These are phyloP conservation scores for Saururus chinensis DNA, from an alignment of 164 flowering plant species.

Conservation along the genomic window DNA sequence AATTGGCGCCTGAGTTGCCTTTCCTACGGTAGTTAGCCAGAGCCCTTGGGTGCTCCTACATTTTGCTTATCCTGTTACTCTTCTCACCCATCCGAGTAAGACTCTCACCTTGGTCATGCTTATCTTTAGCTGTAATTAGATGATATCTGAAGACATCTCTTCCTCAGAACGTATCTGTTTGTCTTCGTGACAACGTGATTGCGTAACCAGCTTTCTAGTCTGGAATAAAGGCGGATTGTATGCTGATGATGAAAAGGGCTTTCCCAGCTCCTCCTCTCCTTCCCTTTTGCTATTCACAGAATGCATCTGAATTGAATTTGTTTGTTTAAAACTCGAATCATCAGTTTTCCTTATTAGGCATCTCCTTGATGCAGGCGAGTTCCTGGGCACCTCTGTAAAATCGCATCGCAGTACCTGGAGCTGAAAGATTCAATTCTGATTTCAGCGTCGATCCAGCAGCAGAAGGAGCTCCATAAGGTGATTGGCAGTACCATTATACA, in stretches of 20 bases:
- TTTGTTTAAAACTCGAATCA: neutral
- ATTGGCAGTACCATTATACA: neutral
- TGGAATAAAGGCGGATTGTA: slow-evolving; percentile 39
- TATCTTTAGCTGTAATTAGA: neutral
- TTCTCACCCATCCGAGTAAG: slow-evolving; percentile 26
- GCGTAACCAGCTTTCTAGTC: slow-evolving; percentile 26
- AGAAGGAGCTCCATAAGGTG: slow-evolving; percentile 70
- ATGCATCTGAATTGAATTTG: slow-evolving; percentile 9
- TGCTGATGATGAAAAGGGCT: slow-evolving; percentile 13
- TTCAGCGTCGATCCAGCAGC: slow-evolving; percentile 28
- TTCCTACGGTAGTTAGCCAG: slow-evolving; percentile 26
- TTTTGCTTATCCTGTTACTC: slow-evolving; percentile 60
- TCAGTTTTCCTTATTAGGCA: neutral
- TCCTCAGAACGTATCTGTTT: no score
- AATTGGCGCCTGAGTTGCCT: slow-evolving; percentile 17
- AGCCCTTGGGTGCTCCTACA: slow-evolving; percentile 39
- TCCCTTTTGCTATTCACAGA: slow-evolving; percentile 33
- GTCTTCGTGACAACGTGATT: neutral
- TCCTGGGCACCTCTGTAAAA: slow-evolving; percentile 58
- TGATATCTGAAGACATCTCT: neutral
- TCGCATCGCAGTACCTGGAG: slow-evolving; percentile 37
- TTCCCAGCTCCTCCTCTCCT: slow-evolving; percentile 24
- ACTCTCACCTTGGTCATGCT: slow-evolving; percentile 1
- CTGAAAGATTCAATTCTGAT: slow-evolving; percentile 25
- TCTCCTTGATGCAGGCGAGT: slow-evolving; percentile 22